A percentile compares a stretch with the other conserved stretches of the same genome.
These are phyloP conservation scores for Moniliella sp. DNA, from an alignment of 1,284 basidiomycete species.

Conservation along the genomic window DNA sequence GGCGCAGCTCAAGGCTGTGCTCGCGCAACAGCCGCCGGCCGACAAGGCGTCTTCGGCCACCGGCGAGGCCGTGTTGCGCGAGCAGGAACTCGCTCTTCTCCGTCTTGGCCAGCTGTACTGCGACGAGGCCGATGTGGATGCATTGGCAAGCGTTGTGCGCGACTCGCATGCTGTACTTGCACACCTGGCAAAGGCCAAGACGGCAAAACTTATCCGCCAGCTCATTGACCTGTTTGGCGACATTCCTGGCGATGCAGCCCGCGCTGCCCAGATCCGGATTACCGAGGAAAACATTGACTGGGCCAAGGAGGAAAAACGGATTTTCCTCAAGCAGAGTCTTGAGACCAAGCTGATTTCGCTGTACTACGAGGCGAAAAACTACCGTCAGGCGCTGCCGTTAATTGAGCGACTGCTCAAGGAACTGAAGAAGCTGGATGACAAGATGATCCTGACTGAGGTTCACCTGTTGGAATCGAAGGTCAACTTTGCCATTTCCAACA, in stretches of 20 bases:
- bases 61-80: constrained; percentile 48
- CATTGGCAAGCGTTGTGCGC: constrained; percentile 65
- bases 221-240: constrained; percentile 67
- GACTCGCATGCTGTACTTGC: constrained; percentile 74
- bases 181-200: constrained; percentile 88
- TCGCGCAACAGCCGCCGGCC: too few relatives aligned
- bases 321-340: constrained; percentile 81
- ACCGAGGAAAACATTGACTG: constrained; percentile 75
- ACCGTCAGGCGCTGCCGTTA: constrained; percentile 57
- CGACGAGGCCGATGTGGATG: constrained; percentile 60
- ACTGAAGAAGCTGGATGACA: constrained; percentile 80
- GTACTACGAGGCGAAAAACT: constrained; percentile 56
- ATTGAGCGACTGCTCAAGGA: constrained; percentile 75
- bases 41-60: too few relatives aligned
- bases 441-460: constrained; percentile 94
- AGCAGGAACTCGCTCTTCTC: constrained; percentile 67
- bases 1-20: too few relatives aligned
- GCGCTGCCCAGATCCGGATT: constrained; percentile 60
- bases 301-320: constrained; percentile 74
- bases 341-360: constrained; percentile 79
- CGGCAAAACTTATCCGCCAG: constrained; percentile 74
- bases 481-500: constrained; percentile 71
- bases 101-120: constrained; percentile 71
- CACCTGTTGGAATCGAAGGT: constrained; percentile 78
- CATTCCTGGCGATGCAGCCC: constrained; percentile 56